phyloP scores from a whole-genome alignment of 192 early-diverging fungal genomes.

The Jimgerdemannia flammicorona region DNA sequence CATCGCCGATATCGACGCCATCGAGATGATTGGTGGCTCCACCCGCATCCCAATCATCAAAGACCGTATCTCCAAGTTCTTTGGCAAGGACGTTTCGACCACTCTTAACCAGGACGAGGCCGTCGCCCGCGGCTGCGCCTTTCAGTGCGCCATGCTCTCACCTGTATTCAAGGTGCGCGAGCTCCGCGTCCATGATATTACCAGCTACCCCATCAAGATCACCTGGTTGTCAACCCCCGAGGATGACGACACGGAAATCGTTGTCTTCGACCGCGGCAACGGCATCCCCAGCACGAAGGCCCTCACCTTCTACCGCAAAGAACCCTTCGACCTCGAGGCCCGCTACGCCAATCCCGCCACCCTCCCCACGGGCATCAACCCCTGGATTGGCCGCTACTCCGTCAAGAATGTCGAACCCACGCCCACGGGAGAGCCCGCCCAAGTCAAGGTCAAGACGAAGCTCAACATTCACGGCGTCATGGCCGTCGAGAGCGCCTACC shows the following conservation, averaged over 20 bases:
- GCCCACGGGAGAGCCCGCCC: conserved; percentile 63
- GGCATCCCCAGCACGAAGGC: conserved; percentile 86
- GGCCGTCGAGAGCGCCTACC: conserved; percentile 77
- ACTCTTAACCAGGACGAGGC: conserved; percentile 99
- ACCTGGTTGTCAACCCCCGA: conserved; percentile 79
- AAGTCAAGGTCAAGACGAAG: conserved; percentile 89
- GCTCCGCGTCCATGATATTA: conserved; percentile 89
- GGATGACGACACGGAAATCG: conserved; percentile 74
- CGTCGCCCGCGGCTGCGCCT: conserved; percentile 90
- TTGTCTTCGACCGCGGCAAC: conserved; percentile 87
- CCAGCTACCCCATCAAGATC: conserved; percentile 85
- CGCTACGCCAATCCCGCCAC: conserved; percentile 65
- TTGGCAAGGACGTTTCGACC: conserved; percentile 82
- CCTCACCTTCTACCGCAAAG: conserved; percentile 86
- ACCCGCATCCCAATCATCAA: conserved; percentile 95
- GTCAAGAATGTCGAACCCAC: conserved; percentile 75
- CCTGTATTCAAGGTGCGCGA: conserved; percentile 98
- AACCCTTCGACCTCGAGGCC: conserved; percentile 81
- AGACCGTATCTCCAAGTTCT: conserved; percentile 82
- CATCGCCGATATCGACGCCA: conserved; percentile 84
- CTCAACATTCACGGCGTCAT: conserved; percentile 84
- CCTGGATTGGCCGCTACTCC: conserved; percentile 82
- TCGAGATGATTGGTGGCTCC: conserved; percentile 92
- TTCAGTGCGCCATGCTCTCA: conserved; percentile 96
- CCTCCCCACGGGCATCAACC: conserved; percentile 73